phyloP scores from a whole-genome alignment of 192 early-diverging fungal genomes.

The Podila clonocystis region DNA sequence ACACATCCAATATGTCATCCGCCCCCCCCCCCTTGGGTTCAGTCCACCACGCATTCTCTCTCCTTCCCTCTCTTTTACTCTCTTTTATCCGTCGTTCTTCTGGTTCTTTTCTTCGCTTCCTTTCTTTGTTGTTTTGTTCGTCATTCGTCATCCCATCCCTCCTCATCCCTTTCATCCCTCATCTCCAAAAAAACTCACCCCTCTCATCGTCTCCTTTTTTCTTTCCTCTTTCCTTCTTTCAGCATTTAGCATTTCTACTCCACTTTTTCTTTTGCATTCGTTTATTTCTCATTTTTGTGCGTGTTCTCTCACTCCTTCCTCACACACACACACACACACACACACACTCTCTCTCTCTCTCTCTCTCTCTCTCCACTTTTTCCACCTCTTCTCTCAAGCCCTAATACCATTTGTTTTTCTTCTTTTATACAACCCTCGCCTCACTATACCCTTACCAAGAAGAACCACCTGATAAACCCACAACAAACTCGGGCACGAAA shows the following conservation, averaged over 20 bases:
- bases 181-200: conserved; percentile 6
- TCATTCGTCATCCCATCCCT: neutral
- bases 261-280: conserved; percentile 19
- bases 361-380: neutral
- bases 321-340: too few species aligned
- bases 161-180: conserved; percentile 6
- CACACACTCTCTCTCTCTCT: too few species aligned
- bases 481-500: too few species aligned
- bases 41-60: neutral
- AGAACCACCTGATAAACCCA: neutral
- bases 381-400: neutral
- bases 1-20: too few species aligned
- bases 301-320: neutral
- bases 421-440: conserved; percentile 13
- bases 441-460: conserved; percentile 1
- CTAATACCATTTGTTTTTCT: neutral
- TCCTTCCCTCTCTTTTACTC: neutral
- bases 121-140: conserved; percentile 1
- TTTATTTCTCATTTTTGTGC: neutral
- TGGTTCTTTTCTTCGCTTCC: neutral
- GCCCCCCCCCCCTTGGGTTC: too few species aligned
- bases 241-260: neutral
- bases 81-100: neutral
- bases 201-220: too few species aligned
- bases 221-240: too few species aligned